A percentile compares a stretch with the other conserved stretches of the same genome.
Evolutionary conservation across 139 green algal genomes (phyloP).

Genomic region (Chlorella vulgaris): DNA sequence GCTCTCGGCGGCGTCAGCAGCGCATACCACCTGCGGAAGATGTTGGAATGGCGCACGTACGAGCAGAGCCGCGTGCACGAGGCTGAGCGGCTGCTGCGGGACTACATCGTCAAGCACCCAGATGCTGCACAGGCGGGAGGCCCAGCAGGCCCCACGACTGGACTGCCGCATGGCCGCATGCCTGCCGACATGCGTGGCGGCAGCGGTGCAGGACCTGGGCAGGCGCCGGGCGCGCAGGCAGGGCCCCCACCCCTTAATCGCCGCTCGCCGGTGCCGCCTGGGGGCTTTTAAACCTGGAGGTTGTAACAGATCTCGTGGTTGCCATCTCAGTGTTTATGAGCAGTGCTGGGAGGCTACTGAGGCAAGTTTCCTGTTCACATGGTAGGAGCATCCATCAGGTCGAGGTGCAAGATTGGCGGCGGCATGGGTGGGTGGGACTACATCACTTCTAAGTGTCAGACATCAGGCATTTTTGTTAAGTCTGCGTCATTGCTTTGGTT

Average conservation of each 20-base stretch:
- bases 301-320: not conserved
- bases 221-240: not conserved
- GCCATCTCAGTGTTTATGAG: not conserved
- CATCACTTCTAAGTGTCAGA: too few species aligned
- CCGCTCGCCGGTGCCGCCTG: constrained; percentile 17
- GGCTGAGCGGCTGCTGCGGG: constrained; percentile 32
- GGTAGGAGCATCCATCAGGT: too few species aligned
- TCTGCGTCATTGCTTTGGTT: too few species aligned
- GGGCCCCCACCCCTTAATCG: constrained; percentile 4
- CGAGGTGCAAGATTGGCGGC: too few species aligned
- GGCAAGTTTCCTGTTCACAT: too few species aligned
- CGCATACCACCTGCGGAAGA: constrained; percentile 35
- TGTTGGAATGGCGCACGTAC: constrained; percentile 31
- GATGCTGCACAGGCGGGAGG: not conserved
- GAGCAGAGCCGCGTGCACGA: constrained; percentile 26
- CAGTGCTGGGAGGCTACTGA: too few species aligned
- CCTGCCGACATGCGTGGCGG: not conserved
- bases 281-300: not conserved
- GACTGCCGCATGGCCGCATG: not conserved
- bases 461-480: too few species aligned
- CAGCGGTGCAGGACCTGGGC: not conserved
- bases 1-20: constrained; percentile 34
- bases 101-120: constrained; percentile 15
- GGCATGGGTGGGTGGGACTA: too few species aligned
- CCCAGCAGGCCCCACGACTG: not conserved